Evolutionary conservation across 208 protist genomes (phyloP), one percentile per base, ranked within the genome.

Genomic region (Wallacemonas sp.): DNA sequence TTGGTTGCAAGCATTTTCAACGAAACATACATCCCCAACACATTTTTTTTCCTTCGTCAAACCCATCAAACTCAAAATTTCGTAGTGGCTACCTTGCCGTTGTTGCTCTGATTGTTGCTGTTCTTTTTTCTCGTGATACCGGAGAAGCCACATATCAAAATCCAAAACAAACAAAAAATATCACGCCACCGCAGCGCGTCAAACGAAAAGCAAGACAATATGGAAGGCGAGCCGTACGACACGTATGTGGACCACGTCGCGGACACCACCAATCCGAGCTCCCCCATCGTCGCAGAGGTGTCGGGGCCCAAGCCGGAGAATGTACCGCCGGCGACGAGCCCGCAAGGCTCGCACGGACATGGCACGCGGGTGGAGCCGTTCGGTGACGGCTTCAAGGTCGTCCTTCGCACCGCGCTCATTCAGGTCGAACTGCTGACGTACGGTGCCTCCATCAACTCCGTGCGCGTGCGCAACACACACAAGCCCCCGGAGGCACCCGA

Each of bases 401-500:
- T 57, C 11, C 73, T 93, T 1, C 65, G 33, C 36, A 82, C 83
- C 0, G 74, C 82, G 14, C 42, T 73, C 39, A 54, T 93, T 39
- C 75, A 81, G 23, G 83, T 93, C 66, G 65, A 87, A 62, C 78
- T 93, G 38, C 79, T 90, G 2, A 84, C 87, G 2, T 68, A 55
- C 32, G 87, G 87, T 18, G 87, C 87, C 20, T 73, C 87, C 7
- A 54, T 93, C 48, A 80, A 82, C 70, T 80, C 87, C 1, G 81
- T 93, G 23, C 67, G 83, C 50, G 72, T 90, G 61, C 83, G 79
- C 52, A 70, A 83, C 44, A 68, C 83, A 2, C 48, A 77, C 50
- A 42, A 62, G 39, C 26, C 71, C 2, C 41, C 63, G 0, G 71
- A 63, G 25, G 45, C 70, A 1, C 46, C 57, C 4, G 65, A 63